These are phyloP conservation scores for Veloboletus limbatus DNA, from an alignment of 1,284 basidiomycete species.

Conservation along the genomic window DNA sequence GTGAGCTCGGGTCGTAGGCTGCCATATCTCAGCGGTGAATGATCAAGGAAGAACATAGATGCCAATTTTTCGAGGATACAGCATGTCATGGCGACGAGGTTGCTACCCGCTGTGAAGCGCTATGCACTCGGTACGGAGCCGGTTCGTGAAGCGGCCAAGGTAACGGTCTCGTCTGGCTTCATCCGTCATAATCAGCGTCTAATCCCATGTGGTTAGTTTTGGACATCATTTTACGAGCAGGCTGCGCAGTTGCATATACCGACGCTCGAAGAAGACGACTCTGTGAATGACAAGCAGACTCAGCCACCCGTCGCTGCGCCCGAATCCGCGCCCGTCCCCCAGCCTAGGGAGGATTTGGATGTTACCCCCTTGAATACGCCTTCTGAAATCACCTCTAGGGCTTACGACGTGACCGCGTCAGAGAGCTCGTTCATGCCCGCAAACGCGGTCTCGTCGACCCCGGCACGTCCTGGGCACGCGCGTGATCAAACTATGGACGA, in stretches of 20 bases:
- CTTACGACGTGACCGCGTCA: constrained; percentile 46
- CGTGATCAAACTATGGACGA: constrained; percentile 44
- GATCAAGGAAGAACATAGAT: constrained; percentile 74
- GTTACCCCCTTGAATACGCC: constrained; percentile 21
- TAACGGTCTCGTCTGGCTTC: constrained; percentile 34
- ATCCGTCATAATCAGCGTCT: not conserved
- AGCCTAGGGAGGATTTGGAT: constrained; percentile 8
- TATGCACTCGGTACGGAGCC: constrained; percentile 86
- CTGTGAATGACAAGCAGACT: constrained; percentile 48
- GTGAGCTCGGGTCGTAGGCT: constrained; percentile 34
- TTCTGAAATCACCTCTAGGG: constrained; percentile 17
- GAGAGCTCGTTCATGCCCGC: constrained; percentile 70
- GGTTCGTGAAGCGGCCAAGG: constrained; percentile 85
- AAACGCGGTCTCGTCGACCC: constrained; percentile 72
- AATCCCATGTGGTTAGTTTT: constrained; percentile 58
- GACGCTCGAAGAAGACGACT: constrained; percentile 62
- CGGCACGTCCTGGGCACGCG: constrained; percentile 46
- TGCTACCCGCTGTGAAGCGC: constrained; percentile 85
- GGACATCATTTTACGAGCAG: constrained; percentile 93
- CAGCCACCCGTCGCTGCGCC: constrained; percentile 26
- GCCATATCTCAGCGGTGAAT: constrained; percentile 8
- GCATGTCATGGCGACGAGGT: constrained; percentile 75
- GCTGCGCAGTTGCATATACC: constrained; percentile 85
- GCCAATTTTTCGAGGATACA: constrained; percentile 92
- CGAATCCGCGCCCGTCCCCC: constrained; percentile 15